Evolutionary conservation across 192 early-diverging fungal genomes (phyloP), one percentile per base, ranked within the genome.

Genomic region (Coemansia guatemalensis): DNA sequence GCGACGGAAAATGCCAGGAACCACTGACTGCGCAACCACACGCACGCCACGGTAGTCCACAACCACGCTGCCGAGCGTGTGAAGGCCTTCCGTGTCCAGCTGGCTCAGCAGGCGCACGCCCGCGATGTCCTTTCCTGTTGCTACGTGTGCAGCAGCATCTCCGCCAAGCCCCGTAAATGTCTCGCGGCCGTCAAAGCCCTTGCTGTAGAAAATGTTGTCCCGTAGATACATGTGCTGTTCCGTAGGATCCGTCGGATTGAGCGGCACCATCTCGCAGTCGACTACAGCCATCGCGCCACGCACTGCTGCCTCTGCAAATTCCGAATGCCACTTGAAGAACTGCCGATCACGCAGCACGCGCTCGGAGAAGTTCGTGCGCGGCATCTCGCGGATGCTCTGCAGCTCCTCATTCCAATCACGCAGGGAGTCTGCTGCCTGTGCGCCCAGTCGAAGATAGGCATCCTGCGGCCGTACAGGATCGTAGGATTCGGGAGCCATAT

Each of bases 331-430:
- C 67, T 90, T 90, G 84, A 88, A 88, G 50, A 97, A 65, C 55
- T 91, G 84, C 35, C 90, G 86, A 66, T 97, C 93, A 48, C 95
- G 89, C 69, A 89, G 67, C 6, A 97, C 90, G 8, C 89, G 86
- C 67, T 99, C 95, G 59, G 89, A 90, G 8, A 92, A 74, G 48
- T 84, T 89, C 35, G 53, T 56, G 18, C 86, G 81, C 4, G 95
- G 93, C 61, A 97, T 83, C 62, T 95, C 93, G 32, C 92, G 87
- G 32, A 92, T 89, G 14, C 87, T 85, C 80, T 96, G 94, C 25
- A 96, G 71, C 71, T 99, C 95, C 61, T 99, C 96, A 75, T 99
- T 98, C 95, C 95, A 99, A 68, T 98, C 96, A 53, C 93, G 91
- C 54, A 91, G 55, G 2, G 73, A 69, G 35, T 81, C 78, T 12